Evolutionary conservation across 495 filamentous ascomycete species (phyloP).

Genomic region (Penicillium ochrochloron): DNA sequence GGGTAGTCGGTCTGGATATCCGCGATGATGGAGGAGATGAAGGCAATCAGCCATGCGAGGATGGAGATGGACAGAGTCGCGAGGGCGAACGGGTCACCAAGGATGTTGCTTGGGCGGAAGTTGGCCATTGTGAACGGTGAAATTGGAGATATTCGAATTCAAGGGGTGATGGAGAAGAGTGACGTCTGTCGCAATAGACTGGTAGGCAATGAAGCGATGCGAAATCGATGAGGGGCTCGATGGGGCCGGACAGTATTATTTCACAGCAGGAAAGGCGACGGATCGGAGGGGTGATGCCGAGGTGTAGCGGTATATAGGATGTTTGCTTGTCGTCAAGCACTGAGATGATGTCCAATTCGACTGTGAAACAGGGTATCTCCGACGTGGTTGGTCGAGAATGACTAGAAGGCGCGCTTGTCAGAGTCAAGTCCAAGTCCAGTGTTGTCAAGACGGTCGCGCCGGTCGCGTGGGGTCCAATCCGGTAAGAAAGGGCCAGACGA

Average conservation of each 20-base stretch:
- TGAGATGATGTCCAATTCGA: background rate
- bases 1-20: constrained; percentile 66
- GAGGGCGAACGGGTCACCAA: constrained; percentile 95
- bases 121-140: constrained; percentile 50
- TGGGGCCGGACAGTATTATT: constrained; percentile 5
- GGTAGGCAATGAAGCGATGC: constrained; percentile 6
- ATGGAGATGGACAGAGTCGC: constrained; percentile 91
- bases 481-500: background rate
- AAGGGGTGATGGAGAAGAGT: constrained; percentile 69
- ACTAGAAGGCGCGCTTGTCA: constrained; percentile 14
- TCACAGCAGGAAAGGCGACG: constrained; percentile 5
- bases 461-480: constrained; percentile 19
- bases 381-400: background rate
- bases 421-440: constrained; percentile 1
- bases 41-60: constrained; percentile 91
- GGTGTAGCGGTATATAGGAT: constrained; percentile 1
- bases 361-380: background rate
- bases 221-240: constrained; percentile 20
- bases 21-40: constrained; percentile 82
- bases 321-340: background rate
- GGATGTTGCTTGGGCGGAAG: constrained; percentile 82
- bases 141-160: constrained; percentile 68
- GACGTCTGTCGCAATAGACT: background rate
- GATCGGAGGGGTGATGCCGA: constrained; percentile 6
- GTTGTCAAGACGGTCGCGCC: constrained; percentile 1